Evolutionary conservation across 202 grass and related monocot genomes (phyloP).

Genomic region (Schoenoplectus tabernaemontani): DNA sequence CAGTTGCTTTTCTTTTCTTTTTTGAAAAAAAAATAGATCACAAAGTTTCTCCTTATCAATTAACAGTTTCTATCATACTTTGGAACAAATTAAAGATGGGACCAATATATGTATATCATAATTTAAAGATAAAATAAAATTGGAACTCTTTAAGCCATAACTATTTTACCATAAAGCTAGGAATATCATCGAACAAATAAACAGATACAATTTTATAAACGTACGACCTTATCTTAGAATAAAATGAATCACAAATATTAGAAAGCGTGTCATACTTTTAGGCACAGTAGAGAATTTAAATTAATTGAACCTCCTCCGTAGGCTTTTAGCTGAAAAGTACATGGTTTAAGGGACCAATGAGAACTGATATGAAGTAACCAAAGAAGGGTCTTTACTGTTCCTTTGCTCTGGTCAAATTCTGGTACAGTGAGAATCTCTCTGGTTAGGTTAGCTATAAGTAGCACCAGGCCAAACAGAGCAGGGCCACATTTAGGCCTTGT

Average conservation of each 20-base stretch:
- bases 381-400: conserved; percentile 18
- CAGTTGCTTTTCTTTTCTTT: no score
- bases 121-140: background rate
- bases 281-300: background rate
- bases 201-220: background rate
- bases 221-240: background rate
- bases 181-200: background rate
- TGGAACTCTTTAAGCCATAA: background rate
- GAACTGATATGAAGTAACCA: conserved; percentile 16
- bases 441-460: conserved; percentile 15
- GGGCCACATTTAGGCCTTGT: conserved; percentile 1
- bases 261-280: background rate
- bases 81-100: no score
- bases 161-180: background rate
- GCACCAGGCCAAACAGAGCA: background rate
- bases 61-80: no score
- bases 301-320: conserved; percentile 1
- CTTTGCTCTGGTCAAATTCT: conserved; percentile 1
- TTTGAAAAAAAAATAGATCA: no score
- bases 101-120: no score
- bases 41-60: no score
- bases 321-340: conserved; percentile 11
- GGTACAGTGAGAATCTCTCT: background rate
- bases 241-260: background rate
- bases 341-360: conserved; percentile 17